phyloP scores from a whole-genome alignment of 2,329 filamentous ascomycete species.

The Aspergillus fischeri region DNA sequence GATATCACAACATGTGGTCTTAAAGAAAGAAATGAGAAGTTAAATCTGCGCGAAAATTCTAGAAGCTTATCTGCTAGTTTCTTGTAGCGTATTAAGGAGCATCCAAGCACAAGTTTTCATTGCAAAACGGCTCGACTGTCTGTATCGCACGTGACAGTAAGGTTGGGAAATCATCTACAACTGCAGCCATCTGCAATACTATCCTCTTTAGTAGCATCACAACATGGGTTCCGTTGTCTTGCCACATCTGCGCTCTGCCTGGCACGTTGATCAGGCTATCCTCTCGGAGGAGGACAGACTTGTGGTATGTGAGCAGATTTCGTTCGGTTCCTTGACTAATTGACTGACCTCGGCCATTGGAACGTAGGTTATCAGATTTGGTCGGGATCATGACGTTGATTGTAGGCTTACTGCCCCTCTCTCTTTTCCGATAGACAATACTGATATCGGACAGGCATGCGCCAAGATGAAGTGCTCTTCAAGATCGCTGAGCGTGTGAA shows the following conservation, averaged over 20 bases:
- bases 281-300: slow-evolving; percentile 86
- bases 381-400: slow-evolving; percentile 77
- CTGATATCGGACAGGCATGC: slow-evolving; percentile 50
- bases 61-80: neutral
- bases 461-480: slow-evolving; percentile 90
- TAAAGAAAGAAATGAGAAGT: neutral
- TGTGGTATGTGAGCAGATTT: slow-evolving; percentile 16
- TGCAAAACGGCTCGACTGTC: too few relatives aligned
- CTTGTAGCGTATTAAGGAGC: neutral
- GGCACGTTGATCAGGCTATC: slow-evolving; percentile 98
- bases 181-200: neutral
- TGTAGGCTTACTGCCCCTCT: slow-evolving; percentile 33
- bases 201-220: neutral
- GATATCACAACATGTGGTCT: too few relatives aligned
- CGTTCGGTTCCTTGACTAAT: neutral
- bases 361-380: slow-evolving; percentile 78
- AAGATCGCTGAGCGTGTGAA: slow-evolving; percentile 90
- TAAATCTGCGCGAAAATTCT: neutral
- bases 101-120: neutral
- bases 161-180: neutral
- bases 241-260: slow-evolving; percentile 84
- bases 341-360: neutral
- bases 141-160: slow-evolving; percentile 5
- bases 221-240: slow-evolving; percentile 81
- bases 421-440: neutral